These are phyloP conservation scores for Dioscorea dumetorum DNA, from an alignment of 106 monocot genomes.

Conservation along the genomic window DNA sequence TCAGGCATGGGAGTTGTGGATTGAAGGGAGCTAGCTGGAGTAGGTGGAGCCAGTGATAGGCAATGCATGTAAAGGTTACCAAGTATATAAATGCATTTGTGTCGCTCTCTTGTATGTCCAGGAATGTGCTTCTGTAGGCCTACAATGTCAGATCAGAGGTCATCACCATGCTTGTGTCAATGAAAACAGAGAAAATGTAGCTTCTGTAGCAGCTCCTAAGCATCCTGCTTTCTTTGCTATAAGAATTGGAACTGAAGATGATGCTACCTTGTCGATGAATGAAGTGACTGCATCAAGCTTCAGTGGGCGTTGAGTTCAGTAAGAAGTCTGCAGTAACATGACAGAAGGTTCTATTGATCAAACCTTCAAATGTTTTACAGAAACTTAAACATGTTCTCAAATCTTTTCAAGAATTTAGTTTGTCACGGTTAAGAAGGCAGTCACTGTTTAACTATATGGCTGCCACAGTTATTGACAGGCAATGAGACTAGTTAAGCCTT, in stretches of 20 bases:
- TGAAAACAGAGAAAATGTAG: neutral
- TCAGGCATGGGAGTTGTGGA: slow-evolving; percentile 3
- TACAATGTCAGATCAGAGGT: neutral
- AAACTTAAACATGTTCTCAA: no score
- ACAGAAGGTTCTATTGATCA: no score
- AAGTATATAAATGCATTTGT: neutral
- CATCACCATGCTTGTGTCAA: neutral
- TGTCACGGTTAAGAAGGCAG: no score
- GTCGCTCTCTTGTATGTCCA: neutral
- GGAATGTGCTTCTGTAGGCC: neutral
- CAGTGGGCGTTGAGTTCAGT: no score
- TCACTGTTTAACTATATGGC: no score
- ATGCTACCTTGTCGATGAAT: neutral
- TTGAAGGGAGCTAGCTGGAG: neutral
- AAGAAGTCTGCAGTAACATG: no score
- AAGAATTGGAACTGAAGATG: neutral
- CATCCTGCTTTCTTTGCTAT: neutral
- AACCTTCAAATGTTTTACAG: no score
- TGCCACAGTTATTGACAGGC: no score
- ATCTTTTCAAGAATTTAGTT: no score
- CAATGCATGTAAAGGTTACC: neutral
- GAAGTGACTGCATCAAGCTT: neutral
- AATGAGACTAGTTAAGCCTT: no score
- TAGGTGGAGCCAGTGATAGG: neutral
- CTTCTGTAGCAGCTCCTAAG: neutral